Conservation (phyloP, 768 basidiomycete species). For the Leccinum aurantiacum region DNA sequence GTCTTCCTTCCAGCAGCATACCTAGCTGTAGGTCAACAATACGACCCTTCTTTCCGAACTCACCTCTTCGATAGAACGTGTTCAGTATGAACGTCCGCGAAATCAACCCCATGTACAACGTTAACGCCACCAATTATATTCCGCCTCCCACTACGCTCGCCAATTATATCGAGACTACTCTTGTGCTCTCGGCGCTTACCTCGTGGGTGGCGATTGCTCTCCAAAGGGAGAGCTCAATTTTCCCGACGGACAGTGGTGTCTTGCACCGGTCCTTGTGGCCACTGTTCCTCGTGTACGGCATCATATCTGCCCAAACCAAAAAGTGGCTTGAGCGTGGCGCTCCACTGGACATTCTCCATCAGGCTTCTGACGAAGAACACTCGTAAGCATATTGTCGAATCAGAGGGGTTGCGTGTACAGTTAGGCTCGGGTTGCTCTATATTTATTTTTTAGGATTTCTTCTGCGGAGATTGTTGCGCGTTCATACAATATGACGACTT, state of each 20-base stretch:
- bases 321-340: neutral
- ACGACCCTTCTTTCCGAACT: neutral
- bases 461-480: neutral
- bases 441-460: neutral
- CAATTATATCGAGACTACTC: conserved; percentile 40
- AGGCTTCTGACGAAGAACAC: neutral
- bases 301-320: neutral
- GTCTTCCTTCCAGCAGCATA: conserved; percentile 56
- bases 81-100: conserved; percentile 31
- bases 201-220: conserved; percentile 56
- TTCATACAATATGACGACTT: neutral
- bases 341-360: neutral
- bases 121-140: neutral
- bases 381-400: neutral
- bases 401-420: neutral
- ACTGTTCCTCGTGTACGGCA: conserved; percentile 12
- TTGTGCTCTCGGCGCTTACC: conserved; percentile 48
- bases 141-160: conserved; percentile 22
- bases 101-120: conserved; percentile 20
- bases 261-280: conserved; percentile 26
- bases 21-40: conserved; percentile 23
- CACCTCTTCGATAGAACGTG: conserved; percentile 29
- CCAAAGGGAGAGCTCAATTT: conserved; percentile 32
- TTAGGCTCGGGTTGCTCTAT: neutral
- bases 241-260: conserved; percentile 4